These are phyloP conservation scores for Pelargonium citronellum DNA, from an alignment of 441 rosid species.

Conservation along the genomic window DNA sequence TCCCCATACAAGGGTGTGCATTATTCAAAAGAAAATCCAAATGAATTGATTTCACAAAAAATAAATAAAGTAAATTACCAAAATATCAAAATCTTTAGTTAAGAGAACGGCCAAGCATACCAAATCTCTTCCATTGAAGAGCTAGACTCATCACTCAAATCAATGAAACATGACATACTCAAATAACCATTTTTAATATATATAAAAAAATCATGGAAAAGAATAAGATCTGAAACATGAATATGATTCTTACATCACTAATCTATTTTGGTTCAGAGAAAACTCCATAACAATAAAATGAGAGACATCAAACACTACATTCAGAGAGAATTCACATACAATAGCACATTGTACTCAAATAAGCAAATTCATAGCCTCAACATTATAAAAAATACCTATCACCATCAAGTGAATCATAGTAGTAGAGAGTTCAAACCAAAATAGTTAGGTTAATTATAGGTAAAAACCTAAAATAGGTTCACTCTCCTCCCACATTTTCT, in stretches of 20 bases:
- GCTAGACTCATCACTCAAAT: constrained; percentile 8
- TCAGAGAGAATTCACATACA: constrained; percentile 3
- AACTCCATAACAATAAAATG: not conserved
- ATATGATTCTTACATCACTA: not conserved
- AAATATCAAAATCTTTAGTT: not conserved
- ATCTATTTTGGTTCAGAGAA: not conserved
- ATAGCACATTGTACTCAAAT: not conserved
- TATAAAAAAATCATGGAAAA: constrained; percentile 4
- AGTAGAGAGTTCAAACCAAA: not conserved
- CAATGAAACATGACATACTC: constrained; percentile 14
- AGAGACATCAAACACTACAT: not conserved
- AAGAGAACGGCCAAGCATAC: constrained; percentile 9
- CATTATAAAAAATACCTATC: no score
- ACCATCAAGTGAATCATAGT: not conserved
- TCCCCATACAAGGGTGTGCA: no score
- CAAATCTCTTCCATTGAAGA: not conserved
- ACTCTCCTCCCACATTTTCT: not conserved
- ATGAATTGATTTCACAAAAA: no score
- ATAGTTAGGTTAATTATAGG: not conserved
- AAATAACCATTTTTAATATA: not conserved
- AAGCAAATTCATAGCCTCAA: constrained; percentile 1
- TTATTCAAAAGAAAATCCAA: no score
- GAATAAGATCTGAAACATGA: not conserved
- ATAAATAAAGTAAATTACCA: no score
- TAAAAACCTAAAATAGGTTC: not conserved